phyloP scores from a whole-genome alignment of 176 grass and related monocot genomes.

The Oryza australiensis region DNA sequence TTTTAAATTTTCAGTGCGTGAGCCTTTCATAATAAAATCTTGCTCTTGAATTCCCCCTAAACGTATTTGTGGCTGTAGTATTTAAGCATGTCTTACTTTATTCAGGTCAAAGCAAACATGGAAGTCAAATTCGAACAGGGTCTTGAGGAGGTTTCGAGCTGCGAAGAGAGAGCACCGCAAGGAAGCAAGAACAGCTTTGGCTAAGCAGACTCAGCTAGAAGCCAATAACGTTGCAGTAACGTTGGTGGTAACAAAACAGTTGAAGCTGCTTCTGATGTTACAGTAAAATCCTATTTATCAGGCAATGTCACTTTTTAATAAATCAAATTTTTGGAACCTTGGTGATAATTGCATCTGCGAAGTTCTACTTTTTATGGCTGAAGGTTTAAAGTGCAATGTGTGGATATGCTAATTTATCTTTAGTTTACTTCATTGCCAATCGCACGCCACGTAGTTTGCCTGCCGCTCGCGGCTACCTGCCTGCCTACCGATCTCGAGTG shows the following conservation, averaged over 20 bases:
- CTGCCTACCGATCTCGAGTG: too few relatives aligned
- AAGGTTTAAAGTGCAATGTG: not conserved
- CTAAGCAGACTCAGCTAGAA: too few relatives aligned
- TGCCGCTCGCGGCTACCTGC: too few relatives aligned
- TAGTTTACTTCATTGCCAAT: not conserved
- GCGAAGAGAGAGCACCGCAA: too few relatives aligned
- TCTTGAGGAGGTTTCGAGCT: conserved; percentile 50
- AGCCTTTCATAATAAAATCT: not conserved
- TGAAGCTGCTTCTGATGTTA: too few relatives aligned
- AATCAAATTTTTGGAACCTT: not conserved
- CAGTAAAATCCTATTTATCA: too few relatives aligned
- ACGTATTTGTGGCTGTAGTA: not conserved
- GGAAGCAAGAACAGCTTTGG: too few relatives aligned
- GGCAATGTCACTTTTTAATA: too few relatives aligned
- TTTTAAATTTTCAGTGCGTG: not conserved
- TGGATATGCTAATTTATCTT: not conserved
- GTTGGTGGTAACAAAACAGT: too few relatives aligned
- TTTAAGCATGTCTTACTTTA: conserved; percentile 18
- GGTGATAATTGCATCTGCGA: not conserved
- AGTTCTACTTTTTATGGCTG: not conserved
- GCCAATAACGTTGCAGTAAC: too few relatives aligned
- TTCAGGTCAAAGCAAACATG: conserved; percentile 76
- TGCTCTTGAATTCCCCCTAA: not conserved
- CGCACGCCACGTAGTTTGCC: too few relatives aligned
- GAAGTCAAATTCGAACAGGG: conserved; percentile 83